Evolutionary conservation across 495 filamentous ascomycete genomes (phyloP), one percentile per base, ranked within the genome.

Genomic region (Tuber calosporum): DNA sequence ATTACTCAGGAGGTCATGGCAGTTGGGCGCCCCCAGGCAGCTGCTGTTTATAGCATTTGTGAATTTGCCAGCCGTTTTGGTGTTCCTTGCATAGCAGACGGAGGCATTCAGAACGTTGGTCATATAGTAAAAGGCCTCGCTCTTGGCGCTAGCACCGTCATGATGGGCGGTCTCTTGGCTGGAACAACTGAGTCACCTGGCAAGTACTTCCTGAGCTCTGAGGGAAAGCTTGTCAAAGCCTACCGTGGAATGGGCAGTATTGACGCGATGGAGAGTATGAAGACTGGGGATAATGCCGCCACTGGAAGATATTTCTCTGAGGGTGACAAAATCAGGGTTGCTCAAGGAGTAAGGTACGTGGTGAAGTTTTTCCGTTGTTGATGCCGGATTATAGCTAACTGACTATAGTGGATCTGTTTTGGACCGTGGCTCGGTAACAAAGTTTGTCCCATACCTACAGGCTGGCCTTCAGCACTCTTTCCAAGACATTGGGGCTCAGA

Each of bases 1-100:
- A 99, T 99, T 81, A 99, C 95, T 67, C 95, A 99, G 85, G 95
- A 99, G 85, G 95, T 99, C 81, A 99, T 99, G 95, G 95, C 95
- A 71, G 93, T 97, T 62, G 95, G 95, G 48, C 90, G 95, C 77
- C 95, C 95, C 73, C 95, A 99, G 84, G 95, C 95, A 26, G 91
- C 92, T 17, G 88, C 94, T 48, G 94, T 99, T 73, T 93, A 90
- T 86, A 92, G 90, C 81, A 94, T 98, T 77, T 88, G 91, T 74
- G 83, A 86, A 37, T 99, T 98, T 79, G 95, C 95, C 43, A 91
- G 90, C 67, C 89, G 89, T 75, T 99, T 99, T 83, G 95, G 96
- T 73, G 93, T 99, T 74, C 95, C 95, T 37, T 97, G 94, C 85
- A 97, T 99, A 79, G 95, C 95, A 62, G 95, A 99, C 77, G 95